Evolutionary conservation across 306 rosid species (phyloP), one percentile per base, ranked within the genome.

Genomic region (Astragalus glycyphyllos): DNA sequence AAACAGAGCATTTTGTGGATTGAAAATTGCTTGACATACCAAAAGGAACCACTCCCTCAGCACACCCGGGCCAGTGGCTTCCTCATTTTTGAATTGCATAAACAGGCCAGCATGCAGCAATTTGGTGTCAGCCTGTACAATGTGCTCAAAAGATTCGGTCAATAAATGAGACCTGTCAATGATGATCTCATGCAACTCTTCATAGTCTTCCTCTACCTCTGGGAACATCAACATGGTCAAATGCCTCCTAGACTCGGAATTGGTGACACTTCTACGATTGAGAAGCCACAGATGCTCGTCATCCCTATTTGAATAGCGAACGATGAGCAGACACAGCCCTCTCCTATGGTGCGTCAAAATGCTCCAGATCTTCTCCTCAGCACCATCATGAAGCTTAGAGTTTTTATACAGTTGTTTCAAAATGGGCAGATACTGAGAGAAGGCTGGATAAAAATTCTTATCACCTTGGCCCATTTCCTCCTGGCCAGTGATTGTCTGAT

Each of bases 61-160:
- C 31, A 92, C 98, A 79, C 98, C 98, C 1, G 89, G 95, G 69
- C 98, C 96, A 38, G 92, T 85, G 69, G 96, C 98, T 69, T 86
- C 88, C 89, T 92, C 98, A 48, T 86, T 83, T 78, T 84, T 89
- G 82, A 92, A 92, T 67, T 84, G 85, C 85, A 92, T 70, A 60
- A 80, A 89, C 16, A 92, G 73, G 69, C 88, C 95, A 53, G 67
- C 83, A 31, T 64, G 88, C 40, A 92, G 74, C 63, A 86, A 58
- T 37, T 76, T 77, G 1, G 87, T 82, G 7, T 72, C 82, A 2
- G 95, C 89, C 9, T 40, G 68, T 54, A 68, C 55, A 50, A 89
- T 86, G 79, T 92, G 86, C 74, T 76, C 86, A 1, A 87, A 92
- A 1, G 98, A 92, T 81, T 89, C 90, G 12, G 74, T 83, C 82